Base-by-base conservation (phyloP, 352 stramenopile species). In the Globisporangium recalcitrans region DNA sequence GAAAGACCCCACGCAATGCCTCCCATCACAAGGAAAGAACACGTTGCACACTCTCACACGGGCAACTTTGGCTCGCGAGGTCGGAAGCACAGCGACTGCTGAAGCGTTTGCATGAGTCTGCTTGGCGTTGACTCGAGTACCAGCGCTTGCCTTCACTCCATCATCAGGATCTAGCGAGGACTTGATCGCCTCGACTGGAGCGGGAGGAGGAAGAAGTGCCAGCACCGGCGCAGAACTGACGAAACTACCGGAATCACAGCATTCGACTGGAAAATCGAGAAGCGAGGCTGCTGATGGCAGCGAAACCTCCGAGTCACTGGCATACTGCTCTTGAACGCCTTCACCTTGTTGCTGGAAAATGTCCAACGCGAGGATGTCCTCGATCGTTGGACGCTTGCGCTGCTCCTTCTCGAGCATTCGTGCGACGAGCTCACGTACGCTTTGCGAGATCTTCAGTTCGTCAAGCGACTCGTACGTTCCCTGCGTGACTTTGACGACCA, bases 351-450 rank as follows among this genome's bases (percentile, higher is more conserved):
- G 27, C 13, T 44, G 29, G n/a, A 57, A 44, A 8, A 57, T 16
- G 51, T 57, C n/a, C 29, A 57, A 27, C 7, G 14, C n/a, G 5
- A 63, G 34, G 26, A 63, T 47, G 24, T 49, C 58, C 13, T 63
- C 38, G 10, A 63, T 38, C 16, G 47, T 58, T 27, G 58, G 58
- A 16, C 58, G 29, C 47, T 56, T 49, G 47, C 51, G 48, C 32
- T 63, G 58, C 9, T 58, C 47, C 9, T 63, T 63, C 34, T 58
- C 27, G 46, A 63, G 58, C 58, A 63, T 63, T 14, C 34, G 21
- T 2, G 46, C 16, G 19, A 63, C 47, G 13, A 63, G 47, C 21
- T 49, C 58, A 16, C 58, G 16, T 21, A 57, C 22, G 4, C 29
- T 10, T 34, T 24, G 6, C 0, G 58, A 58, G 9, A 63, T 22